Evolutionary conservation across 148 eudicot genomes (phyloP).

Genomic region (Chenopodium suecicum): DNA sequence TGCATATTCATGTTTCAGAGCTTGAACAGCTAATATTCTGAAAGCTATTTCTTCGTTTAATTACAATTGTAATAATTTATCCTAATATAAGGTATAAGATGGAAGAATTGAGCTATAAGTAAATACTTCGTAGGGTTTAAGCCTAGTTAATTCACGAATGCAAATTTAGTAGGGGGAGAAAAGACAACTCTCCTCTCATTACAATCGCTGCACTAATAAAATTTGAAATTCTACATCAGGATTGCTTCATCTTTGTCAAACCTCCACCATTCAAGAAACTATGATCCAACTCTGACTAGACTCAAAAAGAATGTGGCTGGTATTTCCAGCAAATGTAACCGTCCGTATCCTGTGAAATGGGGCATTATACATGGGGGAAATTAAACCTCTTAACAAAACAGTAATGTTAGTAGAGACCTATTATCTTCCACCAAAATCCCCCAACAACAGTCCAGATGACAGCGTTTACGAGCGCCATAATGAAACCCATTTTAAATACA

Average conservation of each 20-base stretch:
- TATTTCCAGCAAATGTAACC: slow-evolving; percentile 11
- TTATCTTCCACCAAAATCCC: slow-evolving; percentile 86
- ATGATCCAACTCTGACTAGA: slow-evolving; percentile 11
- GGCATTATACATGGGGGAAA: slow-evolving; percentile 12
- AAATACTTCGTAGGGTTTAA: no score
- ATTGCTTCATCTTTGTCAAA: slow-evolving; percentile 6
- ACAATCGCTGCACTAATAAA: no score
- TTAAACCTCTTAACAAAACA: background rate
- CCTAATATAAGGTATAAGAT: background rate
- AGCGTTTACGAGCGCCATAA: slow-evolving; percentile 67
- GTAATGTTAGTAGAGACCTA: slow-evolving; percentile 67
- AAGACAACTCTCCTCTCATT: background rate
- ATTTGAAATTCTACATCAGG: background rate
- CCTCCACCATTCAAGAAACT: slow-evolving; percentile 10
- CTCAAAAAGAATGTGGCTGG: slow-evolving; percentile 22
- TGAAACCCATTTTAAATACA: slow-evolving; percentile 69
- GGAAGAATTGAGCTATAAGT: background rate
- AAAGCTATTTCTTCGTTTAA: background rate
- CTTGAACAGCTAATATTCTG: background rate
- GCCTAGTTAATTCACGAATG: background rate
- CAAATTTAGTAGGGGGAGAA: slow-evolving; percentile 7
- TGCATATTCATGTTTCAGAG: background rate
- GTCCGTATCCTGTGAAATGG: slow-evolving; percentile 10
- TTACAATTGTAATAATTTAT: background rate
- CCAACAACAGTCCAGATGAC: slow-evolving; percentile 73